Evolutionary conservation across 441 rosid species (phyloP).

Genomic region (Adansonia madagascariensis): DNA sequence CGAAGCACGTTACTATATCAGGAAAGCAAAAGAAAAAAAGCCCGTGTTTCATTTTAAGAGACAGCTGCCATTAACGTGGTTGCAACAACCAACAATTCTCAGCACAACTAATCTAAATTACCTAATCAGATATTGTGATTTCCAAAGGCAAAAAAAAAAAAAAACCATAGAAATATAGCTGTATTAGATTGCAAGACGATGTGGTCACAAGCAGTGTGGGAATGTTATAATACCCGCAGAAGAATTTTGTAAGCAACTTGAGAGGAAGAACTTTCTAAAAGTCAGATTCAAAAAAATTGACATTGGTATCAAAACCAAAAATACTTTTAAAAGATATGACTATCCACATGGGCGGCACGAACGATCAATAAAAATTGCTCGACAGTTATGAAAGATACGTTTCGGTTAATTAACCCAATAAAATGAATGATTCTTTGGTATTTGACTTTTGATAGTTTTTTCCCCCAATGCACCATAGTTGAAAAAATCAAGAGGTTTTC

Average conservation of each 20-base stretch:
- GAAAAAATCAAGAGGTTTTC: background rate
- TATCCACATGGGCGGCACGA: conserved; percentile 3
- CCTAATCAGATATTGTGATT: background rate
- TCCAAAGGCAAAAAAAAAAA: conserved; percentile 25
- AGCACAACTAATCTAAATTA: background rate
- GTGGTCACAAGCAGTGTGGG: background rate
- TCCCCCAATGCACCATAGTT: background rate
- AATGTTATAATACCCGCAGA: background rate
- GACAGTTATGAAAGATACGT: background rate
- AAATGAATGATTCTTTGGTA: background rate
- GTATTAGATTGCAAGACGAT: background rate
- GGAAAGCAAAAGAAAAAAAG: background rate
- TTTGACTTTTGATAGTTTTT: conserved; percentile 15
- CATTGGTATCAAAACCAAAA: background rate
- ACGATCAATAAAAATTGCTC: background rate
- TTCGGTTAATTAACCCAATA: background rate
- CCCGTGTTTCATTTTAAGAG: conserved; percentile 35
- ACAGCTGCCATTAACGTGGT: conserved; percentile 47
- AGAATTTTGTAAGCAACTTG: background rate
- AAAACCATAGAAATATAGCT: background rate
- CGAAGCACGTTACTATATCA: conserved; percentile 3
- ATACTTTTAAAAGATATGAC: background rate
- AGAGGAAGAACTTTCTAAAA: background rate
- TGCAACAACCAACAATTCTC: conserved; percentile 34
- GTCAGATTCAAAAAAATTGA: background rate